Percentiles rank a stretch among this genome's conserved stretches.
Evolutionary conservation across 257 asterid species (phyloP).

Genomic region (Rehmannia glutinosa): DNA sequence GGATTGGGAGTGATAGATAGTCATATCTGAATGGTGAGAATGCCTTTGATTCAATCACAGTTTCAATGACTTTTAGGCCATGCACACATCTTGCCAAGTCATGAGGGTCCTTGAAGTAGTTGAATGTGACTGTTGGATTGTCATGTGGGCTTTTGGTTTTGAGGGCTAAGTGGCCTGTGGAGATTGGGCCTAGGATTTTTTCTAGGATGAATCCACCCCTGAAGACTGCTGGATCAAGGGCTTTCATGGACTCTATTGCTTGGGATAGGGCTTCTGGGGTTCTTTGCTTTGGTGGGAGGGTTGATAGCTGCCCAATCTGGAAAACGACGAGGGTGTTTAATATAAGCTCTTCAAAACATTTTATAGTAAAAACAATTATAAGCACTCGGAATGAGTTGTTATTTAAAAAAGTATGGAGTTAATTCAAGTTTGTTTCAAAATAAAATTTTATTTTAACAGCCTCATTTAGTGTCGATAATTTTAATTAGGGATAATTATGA

Average conservation of each 20-base stretch:
- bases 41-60: slow-evolving; percentile 54
- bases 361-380: no score
- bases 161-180: slow-evolving; percentile 56
- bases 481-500: no score
- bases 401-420: no score
- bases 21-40: slow-evolving; percentile 45
- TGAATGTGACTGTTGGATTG: slow-evolving; percentile 68
- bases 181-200: slow-evolving; percentile 62
- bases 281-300: slow-evolving; percentile 77
- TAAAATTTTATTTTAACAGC: no score
- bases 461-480: no score
- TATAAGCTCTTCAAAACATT: no score
- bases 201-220: slow-evolving; percentile 73
- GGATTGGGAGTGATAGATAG: slow-evolving; percentile 30
- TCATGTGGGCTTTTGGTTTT: slow-evolving; percentile 38
- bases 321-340: no score
- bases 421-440: no score
- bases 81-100: slow-evolving; percentile 60
- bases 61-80: slow-evolving; percentile 51
- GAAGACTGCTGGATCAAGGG: slow-evolving; percentile 42
- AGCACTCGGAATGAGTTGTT: no score
- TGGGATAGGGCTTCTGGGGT: slow-evolving; percentile 54
- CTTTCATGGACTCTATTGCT: slow-evolving; percentile 51
- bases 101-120: slow-evolving; percentile 55
- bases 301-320: slow-evolving; percentile 82